These are phyloP conservation scores for Fusarium setosum DNA, from an alignment of 2,329 filamentous ascomycete species.

Conservation along the genomic window DNA sequence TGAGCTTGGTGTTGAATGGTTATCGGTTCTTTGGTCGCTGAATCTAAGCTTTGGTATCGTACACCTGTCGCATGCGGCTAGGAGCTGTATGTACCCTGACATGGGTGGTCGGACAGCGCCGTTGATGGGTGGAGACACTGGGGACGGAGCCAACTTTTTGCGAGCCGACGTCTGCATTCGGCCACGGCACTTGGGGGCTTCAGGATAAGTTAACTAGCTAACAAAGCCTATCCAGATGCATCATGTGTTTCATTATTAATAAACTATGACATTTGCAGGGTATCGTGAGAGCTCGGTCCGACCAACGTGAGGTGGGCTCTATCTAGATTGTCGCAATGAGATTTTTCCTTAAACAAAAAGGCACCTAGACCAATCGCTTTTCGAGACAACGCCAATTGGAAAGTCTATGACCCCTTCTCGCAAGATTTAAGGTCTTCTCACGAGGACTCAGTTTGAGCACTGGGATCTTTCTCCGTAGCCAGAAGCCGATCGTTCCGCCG, in stretches of 20 bases:
- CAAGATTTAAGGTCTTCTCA: background rate
- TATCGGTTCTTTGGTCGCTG: conserved; percentile 15
- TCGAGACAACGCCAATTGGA: background rate
- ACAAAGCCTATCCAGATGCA: too few species aligned
- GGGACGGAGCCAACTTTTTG: conserved; percentile 45
- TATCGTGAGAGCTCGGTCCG: background rate
- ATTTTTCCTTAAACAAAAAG: background rate
- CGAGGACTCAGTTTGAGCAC: background rate
- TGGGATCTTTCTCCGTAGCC: background rate
- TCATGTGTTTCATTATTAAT: background rate
- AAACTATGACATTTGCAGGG: background rate
- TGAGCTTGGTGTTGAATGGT: conserved; percentile 14
- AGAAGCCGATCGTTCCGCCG: background rate
- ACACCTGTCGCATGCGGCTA: conserved; percentile 45
- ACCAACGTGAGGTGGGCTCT: background rate
- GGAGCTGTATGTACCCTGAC: conserved; percentile 40
- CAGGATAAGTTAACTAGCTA: too few species aligned
- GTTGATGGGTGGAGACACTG: conserved; percentile 32
- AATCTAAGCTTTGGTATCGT: conserved; percentile 36
- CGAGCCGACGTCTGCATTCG: conserved; percentile 37
- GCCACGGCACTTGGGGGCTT: background rate
- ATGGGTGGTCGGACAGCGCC: conserved; percentile 26
- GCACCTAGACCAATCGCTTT: background rate
- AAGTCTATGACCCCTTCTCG: background rate
- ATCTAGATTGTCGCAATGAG: background rate